Base-by-base conservation (phyloP, 2,329 filamentous ascomycete genomes). In the Huntiella moniliformis region DNA sequence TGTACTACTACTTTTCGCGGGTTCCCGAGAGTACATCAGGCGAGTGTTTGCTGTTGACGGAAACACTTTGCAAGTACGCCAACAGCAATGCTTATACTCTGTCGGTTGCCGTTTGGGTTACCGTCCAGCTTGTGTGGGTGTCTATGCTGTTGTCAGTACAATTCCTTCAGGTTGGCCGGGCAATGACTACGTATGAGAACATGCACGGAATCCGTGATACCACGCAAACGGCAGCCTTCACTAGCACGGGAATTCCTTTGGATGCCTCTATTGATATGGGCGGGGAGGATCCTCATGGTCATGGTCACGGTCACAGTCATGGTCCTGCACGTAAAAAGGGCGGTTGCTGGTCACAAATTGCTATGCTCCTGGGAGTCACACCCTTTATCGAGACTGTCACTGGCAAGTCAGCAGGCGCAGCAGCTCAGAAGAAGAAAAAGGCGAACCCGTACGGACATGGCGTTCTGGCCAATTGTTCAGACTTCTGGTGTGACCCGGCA, bases 121-220 rank as follows among this genome's bases (percentile, higher is more conserved):
- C 73, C 2, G 66, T 95, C 38, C 92, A 98, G 61, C 71, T 95
- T 31, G 80, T 84, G 15, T 98, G 91, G 91, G 84, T 96, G 2
- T 79, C 81, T n/a, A 96, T 98, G 87, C 77, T 98, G 32, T 71
- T 95, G 50, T 81, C 86, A 52, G 92, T 96, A 4, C 92, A 98
- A 59, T 77, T 95, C 44, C 71, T 95, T 43, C 91, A 98, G 58
- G 79, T 98, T 44, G 82, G 86, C 0, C 78, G 86, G 51, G 92
- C 87, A 48, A 80, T 93, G 67, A 98, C 91, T 1, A 98, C 91
- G 0, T 96, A 83, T 62, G 91, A 98, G 62, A 93, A 87, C 60
- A 96, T 98, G 87, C 78, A 79, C 52, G 81, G 84, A 43, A 71
- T 86, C 51, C 71, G 77, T 48, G 70, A 80, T 51, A 58, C 57